Conservation (phyloP, 179 eudicot genomes). For the Dionaea muscipula region DNA sequence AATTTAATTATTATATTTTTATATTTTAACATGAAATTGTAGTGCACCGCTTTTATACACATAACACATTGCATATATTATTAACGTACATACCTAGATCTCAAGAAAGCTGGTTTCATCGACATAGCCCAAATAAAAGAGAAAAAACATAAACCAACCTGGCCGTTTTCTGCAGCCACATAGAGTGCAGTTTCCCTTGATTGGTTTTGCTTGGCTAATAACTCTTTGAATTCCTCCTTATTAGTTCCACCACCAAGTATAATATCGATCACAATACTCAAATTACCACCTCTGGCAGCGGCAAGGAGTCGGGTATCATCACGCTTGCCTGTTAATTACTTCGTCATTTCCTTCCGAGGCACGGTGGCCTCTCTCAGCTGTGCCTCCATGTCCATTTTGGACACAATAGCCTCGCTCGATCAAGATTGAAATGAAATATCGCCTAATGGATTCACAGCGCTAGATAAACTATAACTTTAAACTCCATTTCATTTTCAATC, state of each 20-base stretch:
- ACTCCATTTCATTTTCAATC: neutral
- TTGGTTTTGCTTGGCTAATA: conserved; percentile 51
- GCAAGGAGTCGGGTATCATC: conserved; percentile 73
- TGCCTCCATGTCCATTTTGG: neutral
- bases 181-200: conserved; percentile 74
- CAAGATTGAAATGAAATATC: too few species aligned
- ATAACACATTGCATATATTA: too few species aligned
- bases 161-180: conserved; percentile 68
- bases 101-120: too few species aligned
- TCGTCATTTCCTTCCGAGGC: conserved; percentile 3
- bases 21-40: too few species aligned
- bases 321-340: conserved; percentile 3
- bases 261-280: conserved; percentile 31
- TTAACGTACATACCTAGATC: too few species aligned
- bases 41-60: too few species aligned
- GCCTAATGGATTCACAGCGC: too few species aligned
- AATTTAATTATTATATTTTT: too few species aligned
- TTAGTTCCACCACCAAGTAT: conserved; percentile 20
- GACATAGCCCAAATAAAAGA: too few species aligned
- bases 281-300: conserved; percentile 64
- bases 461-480: too few species aligned
- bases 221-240: conserved; percentile 40
- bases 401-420: neutral
- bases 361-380: neutral
- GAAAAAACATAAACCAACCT: too few species aligned